Conservation (phyloP, 2,329 filamentous ascomycete species). For the Paraphoma sp. region DNA sequence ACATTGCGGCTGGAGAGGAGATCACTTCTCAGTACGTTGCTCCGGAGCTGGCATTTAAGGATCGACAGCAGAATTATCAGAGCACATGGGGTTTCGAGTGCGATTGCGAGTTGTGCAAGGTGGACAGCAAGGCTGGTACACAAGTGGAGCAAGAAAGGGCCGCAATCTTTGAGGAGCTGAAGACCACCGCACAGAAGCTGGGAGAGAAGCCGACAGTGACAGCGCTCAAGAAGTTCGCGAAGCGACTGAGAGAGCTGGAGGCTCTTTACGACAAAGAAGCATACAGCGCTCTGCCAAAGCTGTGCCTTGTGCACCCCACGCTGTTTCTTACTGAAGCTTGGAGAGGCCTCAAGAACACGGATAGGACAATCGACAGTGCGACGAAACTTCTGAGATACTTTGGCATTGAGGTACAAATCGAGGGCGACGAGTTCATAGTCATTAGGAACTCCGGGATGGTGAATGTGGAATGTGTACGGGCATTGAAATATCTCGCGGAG, state of each 20-base stretch:
- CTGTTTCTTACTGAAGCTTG: constrained; percentile 31
- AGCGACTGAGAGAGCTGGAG: constrained; percentile 21
- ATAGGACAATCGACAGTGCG: constrained; percentile 27
- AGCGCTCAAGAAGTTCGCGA: constrained; percentile 29
- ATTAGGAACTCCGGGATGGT: constrained; percentile 21
- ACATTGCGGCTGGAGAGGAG: constrained; percentile 30
- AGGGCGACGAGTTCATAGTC: constrained; percentile 12
- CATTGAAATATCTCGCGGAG: constrained; percentile 28
- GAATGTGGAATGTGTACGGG: constrained; percentile 29
- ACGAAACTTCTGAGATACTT: constrained; percentile 27
- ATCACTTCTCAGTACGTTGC: constrained; percentile 30
- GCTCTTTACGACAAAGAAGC: constrained; percentile 19
- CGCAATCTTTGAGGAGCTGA: constrained; percentile 26
- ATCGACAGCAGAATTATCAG: constrained; percentile 21
- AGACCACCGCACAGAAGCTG: constrained; percentile 21
- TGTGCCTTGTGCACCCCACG: constrained; percentile 31
- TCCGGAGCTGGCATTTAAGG: constrained; percentile 26
- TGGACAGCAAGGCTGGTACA: constrained; percentile 11
- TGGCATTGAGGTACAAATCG: constrained; percentile 17
- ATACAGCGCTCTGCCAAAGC: constrained; percentile 20
- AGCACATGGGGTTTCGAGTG: constrained; percentile 30
- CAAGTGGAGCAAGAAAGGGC: constrained; percentile 11
- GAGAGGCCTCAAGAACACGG: constrained; percentile 23
- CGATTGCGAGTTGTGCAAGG: constrained; percentile 24
- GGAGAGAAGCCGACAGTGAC: constrained; percentile 23